Percentiles rank a stretch among this genome's conserved stretches.
phyloP scores from a whole-genome alignment of 176 grass and related monocot genomes.

The Lolium multiflorum region DNA sequence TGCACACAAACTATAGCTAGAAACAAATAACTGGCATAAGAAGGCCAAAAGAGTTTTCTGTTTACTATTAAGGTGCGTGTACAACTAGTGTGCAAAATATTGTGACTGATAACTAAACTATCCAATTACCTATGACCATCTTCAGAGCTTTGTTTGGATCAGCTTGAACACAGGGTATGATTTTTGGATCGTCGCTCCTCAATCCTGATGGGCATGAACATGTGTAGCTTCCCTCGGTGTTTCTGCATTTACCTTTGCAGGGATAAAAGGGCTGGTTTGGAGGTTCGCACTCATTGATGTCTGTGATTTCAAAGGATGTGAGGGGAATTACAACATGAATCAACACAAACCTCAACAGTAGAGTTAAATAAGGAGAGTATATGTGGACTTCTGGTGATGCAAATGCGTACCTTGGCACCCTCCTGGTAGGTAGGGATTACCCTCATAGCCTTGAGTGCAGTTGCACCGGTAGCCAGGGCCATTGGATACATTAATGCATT shows the following conservation, averaged over 20 bases:
- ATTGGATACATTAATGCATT: background rate
- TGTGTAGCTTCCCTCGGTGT: background rate
- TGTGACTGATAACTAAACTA: background rate
- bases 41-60: background rate
- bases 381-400: background rate
- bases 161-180: conserved; percentile 4
- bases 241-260: conserved; percentile 10
- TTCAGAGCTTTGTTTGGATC: background rate
- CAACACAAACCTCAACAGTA: background rate
- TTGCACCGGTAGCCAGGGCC: conserved; percentile 6
- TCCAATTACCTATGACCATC: background rate
- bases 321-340: background rate
- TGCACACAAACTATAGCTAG: background rate
- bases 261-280: background rate
- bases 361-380: background rate
- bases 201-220: conserved; percentile 25
- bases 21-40: background rate
- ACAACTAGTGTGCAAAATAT: background rate
- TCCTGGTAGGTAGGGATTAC: conserved; percentile 15
- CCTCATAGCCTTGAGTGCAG: conserved; percentile 7
- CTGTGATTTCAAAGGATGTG: background rate
- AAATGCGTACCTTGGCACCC: background rate
- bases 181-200: conserved; percentile 12
- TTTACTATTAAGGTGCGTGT: background rate
- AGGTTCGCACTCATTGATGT: conserved; percentile 7